phyloP scores from a whole-genome alignment of 179 eudicot genomes.

The Spergularia azorica region DNA sequence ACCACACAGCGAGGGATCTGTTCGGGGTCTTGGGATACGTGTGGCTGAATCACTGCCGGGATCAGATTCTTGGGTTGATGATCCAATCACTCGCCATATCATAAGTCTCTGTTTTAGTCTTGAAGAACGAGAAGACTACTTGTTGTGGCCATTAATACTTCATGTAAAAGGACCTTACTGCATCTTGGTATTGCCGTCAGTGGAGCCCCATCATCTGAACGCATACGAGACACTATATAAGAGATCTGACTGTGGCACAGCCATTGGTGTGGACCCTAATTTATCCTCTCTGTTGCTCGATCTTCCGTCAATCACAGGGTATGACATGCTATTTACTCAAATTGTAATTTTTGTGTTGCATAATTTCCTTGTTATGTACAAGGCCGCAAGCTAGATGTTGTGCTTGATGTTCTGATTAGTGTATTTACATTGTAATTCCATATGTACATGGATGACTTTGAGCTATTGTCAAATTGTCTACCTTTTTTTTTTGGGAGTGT shows the following conservation, averaged over 20 bases:
- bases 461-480: not conserved
- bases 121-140: conserved; percentile 47
- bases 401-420: conserved; percentile 5
- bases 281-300: conserved; percentile 78
- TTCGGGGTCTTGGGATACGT: conserved; percentile 85
- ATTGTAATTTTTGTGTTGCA: not conserved
- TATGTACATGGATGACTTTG: not conserved
- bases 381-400: not conserved
- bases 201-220: conserved; percentile 75
- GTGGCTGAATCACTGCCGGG: conserved; percentile 68
- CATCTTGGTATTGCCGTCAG: conserved; percentile 82
- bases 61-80: conserved; percentile 99
- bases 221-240: conserved; percentile 62
- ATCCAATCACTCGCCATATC: conserved; percentile 87
- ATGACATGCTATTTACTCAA: conserved; percentile 64
- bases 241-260: conserved; percentile 82
- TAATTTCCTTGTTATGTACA: not conserved
- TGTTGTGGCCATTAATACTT: conserved; percentile 83
- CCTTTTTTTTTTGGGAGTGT: no score
- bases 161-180: conserved; percentile 69
- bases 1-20: conserved; percentile 79
- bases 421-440: not conserved
- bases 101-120: conserved; percentile 61
- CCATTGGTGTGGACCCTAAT: conserved; percentile 75
- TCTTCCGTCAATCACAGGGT: conserved; percentile 99